phyloP scores from a whole-genome alignment of 371 early-diverging fungal species.

The Rhizopus delemar region DNA sequence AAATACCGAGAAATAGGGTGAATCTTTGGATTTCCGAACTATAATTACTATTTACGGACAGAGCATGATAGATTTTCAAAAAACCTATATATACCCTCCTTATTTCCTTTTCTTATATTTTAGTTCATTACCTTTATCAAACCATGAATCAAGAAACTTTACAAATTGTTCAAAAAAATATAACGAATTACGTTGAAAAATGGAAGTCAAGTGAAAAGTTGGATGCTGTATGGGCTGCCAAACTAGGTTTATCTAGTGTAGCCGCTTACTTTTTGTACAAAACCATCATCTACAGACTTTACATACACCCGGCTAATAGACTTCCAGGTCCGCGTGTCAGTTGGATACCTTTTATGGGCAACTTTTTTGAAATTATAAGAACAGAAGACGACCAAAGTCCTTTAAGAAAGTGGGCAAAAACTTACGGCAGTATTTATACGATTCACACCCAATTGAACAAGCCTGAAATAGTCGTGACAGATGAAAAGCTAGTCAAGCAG shows the following conservation, averaged over 20 bases:
- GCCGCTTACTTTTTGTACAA: slow-evolving; percentile 7
- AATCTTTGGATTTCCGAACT: too few relatives aligned
- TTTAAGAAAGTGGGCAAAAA: slow-evolving; percentile 49
- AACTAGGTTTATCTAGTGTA: slow-evolving; percentile 5
- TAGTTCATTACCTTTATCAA: background rate
- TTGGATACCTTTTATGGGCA: slow-evolving; percentile 52
- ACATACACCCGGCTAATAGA: slow-evolving; percentile 42
- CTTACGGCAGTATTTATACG: slow-evolving; percentile 53
- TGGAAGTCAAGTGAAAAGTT: background rate
- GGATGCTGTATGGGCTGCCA: background rate
- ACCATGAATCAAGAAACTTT: background rate
- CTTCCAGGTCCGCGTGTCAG: slow-evolving; percentile 58
- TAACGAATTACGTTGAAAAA: background rate
- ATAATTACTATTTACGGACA: too few relatives aligned
- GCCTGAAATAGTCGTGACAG: slow-evolving; percentile 48
- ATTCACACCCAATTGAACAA: slow-evolving; percentile 50
- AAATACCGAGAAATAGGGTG: too few relatives aligned
- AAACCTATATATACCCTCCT: too few relatives aligned
- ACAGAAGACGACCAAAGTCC: slow-evolving; percentile 49
- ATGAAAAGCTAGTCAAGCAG: slow-evolving; percentile 52
- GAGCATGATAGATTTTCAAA: too few relatives aligned
- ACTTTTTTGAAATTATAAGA: slow-evolving; percentile 42
- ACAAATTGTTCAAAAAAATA: background rate
- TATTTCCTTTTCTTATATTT: too few relatives aligned
- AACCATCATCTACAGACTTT: slow-evolving; percentile 43